Conservation (phyloP, 1,284 basidiomycete genomes). For the Pterula multifida region DNA sequence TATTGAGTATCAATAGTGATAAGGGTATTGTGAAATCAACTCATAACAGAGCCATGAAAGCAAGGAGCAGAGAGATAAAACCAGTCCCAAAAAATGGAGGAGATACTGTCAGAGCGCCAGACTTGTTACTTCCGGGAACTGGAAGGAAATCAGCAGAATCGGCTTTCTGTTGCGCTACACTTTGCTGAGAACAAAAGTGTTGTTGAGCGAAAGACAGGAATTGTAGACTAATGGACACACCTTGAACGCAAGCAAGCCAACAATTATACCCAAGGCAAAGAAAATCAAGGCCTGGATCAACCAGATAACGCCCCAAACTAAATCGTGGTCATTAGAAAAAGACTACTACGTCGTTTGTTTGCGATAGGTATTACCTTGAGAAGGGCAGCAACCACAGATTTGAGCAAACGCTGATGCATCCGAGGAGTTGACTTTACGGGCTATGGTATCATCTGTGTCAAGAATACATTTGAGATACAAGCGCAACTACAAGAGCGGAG, state of each 20-base stretch:
- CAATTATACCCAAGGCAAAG: conserved; percentile 73
- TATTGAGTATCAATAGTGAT: conserved; percentile 7
- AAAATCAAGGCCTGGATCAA: conserved; percentile 71
- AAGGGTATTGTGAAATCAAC: background rate
- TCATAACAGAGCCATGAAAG: background rate
- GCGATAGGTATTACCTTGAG: conserved; percentile 44
- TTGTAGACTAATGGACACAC: conserved; percentile 21
- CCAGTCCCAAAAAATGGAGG: background rate
- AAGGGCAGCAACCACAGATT: conserved; percentile 74
- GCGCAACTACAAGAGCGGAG: background rate
- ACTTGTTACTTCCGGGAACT: conserved; percentile 32
- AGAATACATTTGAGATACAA: conserved; percentile 8
- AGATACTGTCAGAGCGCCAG: background rate
- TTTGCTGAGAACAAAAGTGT: conserved; percentile 28
- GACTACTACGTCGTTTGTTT: too few species aligned
- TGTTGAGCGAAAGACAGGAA: conserved; percentile 6
- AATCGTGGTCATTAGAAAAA: too few species aligned
- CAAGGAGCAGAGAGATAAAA: background rate
- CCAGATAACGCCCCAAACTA: conserved; percentile 89
- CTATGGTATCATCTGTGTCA: conserved; percentile 71
- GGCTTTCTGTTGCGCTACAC: conserved; percentile 36
- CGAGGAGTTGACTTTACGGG: conserved; percentile 82
- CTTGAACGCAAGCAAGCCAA: conserved; percentile 84
- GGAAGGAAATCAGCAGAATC: conserved; percentile 49
- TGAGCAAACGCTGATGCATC: conserved; percentile 87